A percentile compares a stretch with the other conserved stretches of the same genome.
Conservation (phyloP, 805 yeast genomes). For the Cyberlindnera bimundalis region DNA sequence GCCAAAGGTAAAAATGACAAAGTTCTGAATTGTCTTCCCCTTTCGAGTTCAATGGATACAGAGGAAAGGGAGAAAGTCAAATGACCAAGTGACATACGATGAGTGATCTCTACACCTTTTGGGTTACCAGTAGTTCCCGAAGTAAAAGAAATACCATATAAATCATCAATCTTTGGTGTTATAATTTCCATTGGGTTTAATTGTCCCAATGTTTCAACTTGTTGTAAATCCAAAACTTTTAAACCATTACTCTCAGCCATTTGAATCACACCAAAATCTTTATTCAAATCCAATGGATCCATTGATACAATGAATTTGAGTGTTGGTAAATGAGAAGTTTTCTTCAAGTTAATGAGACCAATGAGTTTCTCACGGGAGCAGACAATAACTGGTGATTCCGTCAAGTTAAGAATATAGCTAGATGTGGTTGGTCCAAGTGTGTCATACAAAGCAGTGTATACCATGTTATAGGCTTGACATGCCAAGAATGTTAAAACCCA, state of each 20-base stretch:
- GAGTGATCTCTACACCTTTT: conserved; percentile 54
- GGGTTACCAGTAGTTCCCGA: conserved; percentile 69
- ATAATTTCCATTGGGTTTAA: conserved; percentile 33
- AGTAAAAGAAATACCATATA: conserved; percentile 56
- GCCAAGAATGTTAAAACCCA: conserved; percentile 62
- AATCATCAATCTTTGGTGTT: conserved; percentile 36
- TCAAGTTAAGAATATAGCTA: conserved; percentile 46
- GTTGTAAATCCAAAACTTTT: conserved; percentile 35
- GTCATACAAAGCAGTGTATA: conserved; percentile 41
- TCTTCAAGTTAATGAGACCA: conserved; percentile 39
- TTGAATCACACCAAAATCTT: conserved; percentile 24
- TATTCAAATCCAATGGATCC: conserved; percentile 36
- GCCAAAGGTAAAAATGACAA: conserved; percentile 52
- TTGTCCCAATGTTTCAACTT: conserved; percentile 33
- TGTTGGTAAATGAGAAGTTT: conserved; percentile 23
- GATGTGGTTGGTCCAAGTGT: conserved; percentile 49
- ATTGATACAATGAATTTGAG: conserved; percentile 45
- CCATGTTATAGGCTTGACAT: conserved; percentile 44
- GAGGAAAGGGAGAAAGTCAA: conserved; percentile 28
- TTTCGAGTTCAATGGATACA: conserved; percentile 6
- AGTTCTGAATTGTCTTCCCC: conserved; percentile 28
- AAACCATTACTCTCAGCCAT: conserved; percentile 23
- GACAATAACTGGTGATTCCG: conserved; percentile 50
- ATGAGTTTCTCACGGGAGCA: conserved; percentile 44
- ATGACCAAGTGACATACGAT: conserved; percentile 40